Conservation (phyloP, 1,284 basidiomycete species). For the Paramarasmius palmivorus region DNA sequence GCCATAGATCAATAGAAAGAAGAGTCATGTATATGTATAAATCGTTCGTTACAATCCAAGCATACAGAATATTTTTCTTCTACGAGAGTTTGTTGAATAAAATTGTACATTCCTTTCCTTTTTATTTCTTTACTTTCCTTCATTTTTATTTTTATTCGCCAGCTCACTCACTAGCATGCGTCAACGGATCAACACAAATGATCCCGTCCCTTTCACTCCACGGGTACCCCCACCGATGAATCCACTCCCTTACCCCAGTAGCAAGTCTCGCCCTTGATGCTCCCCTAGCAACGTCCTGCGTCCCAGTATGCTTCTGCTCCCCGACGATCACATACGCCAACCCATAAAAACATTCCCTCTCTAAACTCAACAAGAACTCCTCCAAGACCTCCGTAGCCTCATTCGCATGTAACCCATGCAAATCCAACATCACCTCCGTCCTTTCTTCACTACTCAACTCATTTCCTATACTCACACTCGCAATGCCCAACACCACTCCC, state of each 20-base stretch:
- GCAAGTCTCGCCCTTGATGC: conserved; percentile 82
- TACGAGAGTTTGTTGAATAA: neutral
- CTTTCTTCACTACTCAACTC: conserved; percentile 77
- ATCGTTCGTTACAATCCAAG: conserved; percentile 6
- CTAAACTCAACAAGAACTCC: conserved; percentile 86
- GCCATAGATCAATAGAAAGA: conserved; percentile 11
- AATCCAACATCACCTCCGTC: conserved; percentile 78
- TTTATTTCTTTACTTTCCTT: conserved; percentile 9
- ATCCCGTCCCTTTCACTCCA: conserved; percentile 92
- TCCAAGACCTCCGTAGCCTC: conserved; percentile 93
- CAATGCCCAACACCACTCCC: conserved; percentile 85
- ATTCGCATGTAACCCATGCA: conserved; percentile 87
- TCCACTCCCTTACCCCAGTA: conserved; percentile 84
- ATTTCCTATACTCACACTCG: conserved; percentile 52
- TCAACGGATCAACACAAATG: conserved; percentile 84
- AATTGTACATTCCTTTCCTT: neutral
- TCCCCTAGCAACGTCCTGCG: conserved; percentile 79
- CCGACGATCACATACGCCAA: conserved; percentile 90
- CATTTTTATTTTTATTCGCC: conserved; percentile 40
- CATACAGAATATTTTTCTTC: conserved; percentile 4
- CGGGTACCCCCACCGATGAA: conserved; percentile 93
- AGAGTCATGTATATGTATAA: neutral
- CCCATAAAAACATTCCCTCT: conserved; percentile 84
- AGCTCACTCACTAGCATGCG: too few relatives aligned
- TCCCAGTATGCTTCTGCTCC: conserved; percentile 93